phyloP scores from a whole-genome alignment of 2,329 filamentous ascomycete species.

The Whalleya microplaca region DNA sequence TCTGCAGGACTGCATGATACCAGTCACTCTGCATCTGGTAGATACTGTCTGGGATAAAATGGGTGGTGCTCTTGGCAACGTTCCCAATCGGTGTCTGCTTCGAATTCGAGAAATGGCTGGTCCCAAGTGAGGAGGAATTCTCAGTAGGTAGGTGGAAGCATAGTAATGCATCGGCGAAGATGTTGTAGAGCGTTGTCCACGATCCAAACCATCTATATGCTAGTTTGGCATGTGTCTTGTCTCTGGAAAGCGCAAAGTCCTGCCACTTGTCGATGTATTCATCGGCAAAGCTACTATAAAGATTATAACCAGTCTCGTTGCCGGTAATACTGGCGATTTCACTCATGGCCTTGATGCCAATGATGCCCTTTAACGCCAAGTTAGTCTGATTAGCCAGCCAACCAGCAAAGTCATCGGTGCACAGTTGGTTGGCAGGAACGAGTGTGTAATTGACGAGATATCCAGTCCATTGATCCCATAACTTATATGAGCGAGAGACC shows the following conservation, averaged over 20 bases:
- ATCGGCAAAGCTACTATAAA: slow-evolving; percentile 66
- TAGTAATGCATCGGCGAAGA: slow-evolving; percentile 75
- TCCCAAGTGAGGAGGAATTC: slow-evolving; percentile 18
- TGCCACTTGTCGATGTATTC: slow-evolving; percentile 74
- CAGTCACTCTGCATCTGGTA: slow-evolving; percentile 81
- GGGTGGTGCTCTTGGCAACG: slow-evolving; percentile 32
- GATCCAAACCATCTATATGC: slow-evolving; percentile 82
- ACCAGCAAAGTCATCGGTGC: slow-evolving; percentile 78
- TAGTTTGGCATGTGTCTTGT: slow-evolving; percentile 74
- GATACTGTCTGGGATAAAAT: slow-evolving; percentile 76
- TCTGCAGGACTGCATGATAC: slow-evolving; percentile 79
- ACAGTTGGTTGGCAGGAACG: slow-evolving; percentile 72
- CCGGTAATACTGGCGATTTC: slow-evolving; percentile 65
- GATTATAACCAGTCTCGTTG: slow-evolving; percentile 58
- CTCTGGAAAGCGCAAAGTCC: slow-evolving; percentile 69
- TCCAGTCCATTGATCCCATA: slow-evolving; percentile 78
- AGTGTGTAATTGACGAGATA: slow-evolving; percentile 73
- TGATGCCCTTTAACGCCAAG: slow-evolving; percentile 74
- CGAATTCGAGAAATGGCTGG: slow-evolving; percentile 30
- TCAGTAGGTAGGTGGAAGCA: slow-evolving; percentile 68
- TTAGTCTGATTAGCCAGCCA: slow-evolving; percentile 77
- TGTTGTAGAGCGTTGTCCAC: slow-evolving; percentile 81
- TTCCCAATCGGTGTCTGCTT: slow-evolving; percentile 23
- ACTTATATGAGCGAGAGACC: slow-evolving; percentile 58
- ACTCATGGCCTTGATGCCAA: slow-evolving; percentile 79